Base-by-base conservation (phyloP, 345 rosid species). In the Raphanus sativus region DNA sequence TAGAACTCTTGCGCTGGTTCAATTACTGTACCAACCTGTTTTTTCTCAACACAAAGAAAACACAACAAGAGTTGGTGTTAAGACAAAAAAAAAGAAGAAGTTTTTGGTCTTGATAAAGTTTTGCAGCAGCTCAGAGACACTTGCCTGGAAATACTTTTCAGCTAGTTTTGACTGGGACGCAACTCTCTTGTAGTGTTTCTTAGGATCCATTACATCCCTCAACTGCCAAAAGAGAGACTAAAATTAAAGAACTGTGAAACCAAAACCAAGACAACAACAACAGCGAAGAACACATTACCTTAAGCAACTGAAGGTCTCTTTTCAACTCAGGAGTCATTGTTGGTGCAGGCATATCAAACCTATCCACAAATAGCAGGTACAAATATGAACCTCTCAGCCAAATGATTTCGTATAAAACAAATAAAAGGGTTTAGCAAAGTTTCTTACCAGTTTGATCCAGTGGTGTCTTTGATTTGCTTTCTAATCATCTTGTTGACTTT, bases 321-420 rank as follows among this genome's bases (percentile, higher is more conserved):
- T 89, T 95, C 85, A 95, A 80, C 80, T 95, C 97, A 0, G 92
- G 94, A 13, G 99, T 95, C 42, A 92, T 73, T 21, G 90, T 89
- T 1, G 91, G 90, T 13, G 98, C 98, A 8, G 98, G 91, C 99
- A 92, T 91, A 79, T 89, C 93, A 80, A 95, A 92, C 99, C 98
- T 95, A 78, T 16, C 58, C 55, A 76, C 5, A 28, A 75, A 12
- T 21, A 11, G 11, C 38, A 63, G 21, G 29, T 36, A 25, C 52
- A 8, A 8, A 13, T 21, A 62, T 42, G 59, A 78, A 9, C 45
- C 25, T 28, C 28, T 48, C n/a, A 13, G 1, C 13, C 33, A 2
- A 60, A 40, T 42, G 36, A 59, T 38, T 40, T 42, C 25, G 8
- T 45, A 64, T 67, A 28, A 74, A 45, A 9, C 2, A 4, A 11